A percentile compares a stretch with the other conserved stretches of the same genome.
phyloP scores from a whole-genome alignment of 2,329 filamentous ascomycete species.

The Calonectria honghensis region DNA sequence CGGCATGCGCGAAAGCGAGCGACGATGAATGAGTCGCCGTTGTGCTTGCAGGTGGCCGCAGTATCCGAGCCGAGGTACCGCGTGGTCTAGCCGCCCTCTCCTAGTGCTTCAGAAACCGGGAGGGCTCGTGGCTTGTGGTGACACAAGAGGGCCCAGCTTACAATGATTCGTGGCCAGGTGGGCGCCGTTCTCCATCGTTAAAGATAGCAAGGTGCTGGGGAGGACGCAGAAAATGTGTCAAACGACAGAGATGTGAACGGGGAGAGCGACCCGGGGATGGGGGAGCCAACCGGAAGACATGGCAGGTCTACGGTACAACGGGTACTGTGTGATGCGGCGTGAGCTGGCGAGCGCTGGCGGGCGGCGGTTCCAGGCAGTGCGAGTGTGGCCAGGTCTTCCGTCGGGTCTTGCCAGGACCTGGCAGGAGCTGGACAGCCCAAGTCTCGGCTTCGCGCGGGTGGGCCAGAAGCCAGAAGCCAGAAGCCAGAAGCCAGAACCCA shows the following conservation, averaged over 20 bases:
- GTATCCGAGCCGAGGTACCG: conserved; percentile 18
- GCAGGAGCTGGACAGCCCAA: not conserved
- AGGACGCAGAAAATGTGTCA: conserved; percentile 14
- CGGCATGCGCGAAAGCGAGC: conserved; percentile 12
- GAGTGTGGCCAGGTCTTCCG: not conserved
- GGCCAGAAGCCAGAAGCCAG: conserved; percentile 23
- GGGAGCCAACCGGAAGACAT: conserved; percentile 39
- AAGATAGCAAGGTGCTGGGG: conserved; percentile 14
- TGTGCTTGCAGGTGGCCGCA: conserved; percentile 10
- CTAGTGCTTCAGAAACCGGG: conserved; percentile 9
- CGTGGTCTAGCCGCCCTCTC: conserved; percentile 1
- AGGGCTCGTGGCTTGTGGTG: conserved; percentile 15
- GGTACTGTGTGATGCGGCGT: conserved; percentile 21
- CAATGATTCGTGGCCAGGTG: conserved; percentile 19
- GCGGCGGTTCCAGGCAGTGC: not conserved
- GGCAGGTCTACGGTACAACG: conserved; percentile 28
- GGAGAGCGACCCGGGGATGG: conserved; percentile 27
- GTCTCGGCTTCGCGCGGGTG: conserved; percentile 26
- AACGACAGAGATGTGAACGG: conserved; percentile 19
- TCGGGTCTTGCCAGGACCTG: not conserved
- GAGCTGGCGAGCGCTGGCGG: conserved; percentile 2
- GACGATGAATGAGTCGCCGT: conserved; percentile 23
- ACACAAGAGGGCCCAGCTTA: conserved; percentile 11
- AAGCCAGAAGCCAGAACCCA: not conserved
- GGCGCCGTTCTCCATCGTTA: conserved; percentile 21